Percentiles rank a stretch among this genome's conserved stretches.
Conservation (phyloP, 495 filamentous ascomycete genomes). For the Hypoxylon rickii region DNA sequence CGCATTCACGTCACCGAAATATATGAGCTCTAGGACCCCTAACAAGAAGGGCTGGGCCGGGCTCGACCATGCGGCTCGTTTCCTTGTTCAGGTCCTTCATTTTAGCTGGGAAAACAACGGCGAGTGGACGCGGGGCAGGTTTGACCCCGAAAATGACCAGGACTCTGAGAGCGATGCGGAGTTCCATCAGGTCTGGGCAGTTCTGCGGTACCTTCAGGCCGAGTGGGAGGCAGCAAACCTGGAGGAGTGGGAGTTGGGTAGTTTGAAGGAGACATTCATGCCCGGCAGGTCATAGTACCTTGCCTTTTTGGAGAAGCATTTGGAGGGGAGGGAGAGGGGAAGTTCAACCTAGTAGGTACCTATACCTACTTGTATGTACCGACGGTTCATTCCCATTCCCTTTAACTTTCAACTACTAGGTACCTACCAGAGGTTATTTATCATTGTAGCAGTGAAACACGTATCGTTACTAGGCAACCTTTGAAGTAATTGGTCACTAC, state of each 20-base stretch:
- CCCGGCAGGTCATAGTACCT: slow-evolving; percentile 5
- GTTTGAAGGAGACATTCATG: slow-evolving; percentile 3
- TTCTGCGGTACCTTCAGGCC: slow-evolving; percentile 34
- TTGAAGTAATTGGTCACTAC: too few species aligned
- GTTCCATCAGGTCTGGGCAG: slow-evolving; percentile 34
- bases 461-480: too few species aligned
- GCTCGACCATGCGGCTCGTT: slow-evolving; percentile 32
- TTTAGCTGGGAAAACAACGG: slow-evolving; percentile 36
- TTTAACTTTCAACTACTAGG: too few species aligned
- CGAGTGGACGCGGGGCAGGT: slow-evolving; percentile 33
- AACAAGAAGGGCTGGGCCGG: slow-evolving; percentile 25
- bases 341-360: too few species aligned
- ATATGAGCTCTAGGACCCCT: slow-evolving; percentile 1
- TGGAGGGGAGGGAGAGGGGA: too few species aligned
- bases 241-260: slow-evolving; percentile 27
- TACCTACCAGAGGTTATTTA: too few species aligned
- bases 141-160: slow-evolving; percentile 28
- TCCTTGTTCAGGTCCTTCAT: slow-evolving; percentile 30
- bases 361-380: not conserved
- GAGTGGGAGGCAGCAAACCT: slow-evolving; percentile 38
- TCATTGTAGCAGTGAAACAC: too few species aligned
- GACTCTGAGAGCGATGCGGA: slow-evolving; percentile 29
- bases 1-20: slow-evolving; percentile 24
- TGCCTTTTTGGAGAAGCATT: too few species aligned
- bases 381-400: too few species aligned